Evolutionary conservation across 2,329 filamentous ascomycete species (phyloP).

Genomic region (Sporothrix inflata): DNA sequence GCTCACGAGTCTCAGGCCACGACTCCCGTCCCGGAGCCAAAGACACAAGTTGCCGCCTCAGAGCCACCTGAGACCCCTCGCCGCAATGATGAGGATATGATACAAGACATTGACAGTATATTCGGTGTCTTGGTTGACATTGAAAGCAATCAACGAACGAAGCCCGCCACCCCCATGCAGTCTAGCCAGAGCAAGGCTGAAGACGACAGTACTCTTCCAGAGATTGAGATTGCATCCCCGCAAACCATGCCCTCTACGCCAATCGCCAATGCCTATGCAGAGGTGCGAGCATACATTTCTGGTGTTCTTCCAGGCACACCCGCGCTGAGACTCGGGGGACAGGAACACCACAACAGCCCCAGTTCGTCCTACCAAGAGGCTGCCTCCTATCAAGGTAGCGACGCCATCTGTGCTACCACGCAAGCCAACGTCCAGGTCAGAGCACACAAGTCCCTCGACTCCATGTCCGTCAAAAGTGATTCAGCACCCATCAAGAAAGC

Average conservation of each 20-base stretch:
- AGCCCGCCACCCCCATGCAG: not conserved
- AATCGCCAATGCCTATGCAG: slow-evolving; percentile 31
- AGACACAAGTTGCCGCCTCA: not conserved
- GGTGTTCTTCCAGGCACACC: slow-evolving; percentile 14
- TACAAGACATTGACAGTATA: slow-evolving; percentile 30
- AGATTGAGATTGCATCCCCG: not conserved
- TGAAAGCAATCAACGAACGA: slow-evolving; percentile 12
- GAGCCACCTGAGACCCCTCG: not conserved
- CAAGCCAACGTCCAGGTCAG: not conserved
- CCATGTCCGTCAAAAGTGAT: slow-evolving; percentile 34
- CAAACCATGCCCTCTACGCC: slow-evolving; percentile 30
- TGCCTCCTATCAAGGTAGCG: not conserved
- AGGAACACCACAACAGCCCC: not conserved
- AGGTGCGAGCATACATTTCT: slow-evolving; percentile 31
- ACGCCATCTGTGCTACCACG: not conserved
- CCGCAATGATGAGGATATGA: not conserved
- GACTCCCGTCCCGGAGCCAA: not conserved
- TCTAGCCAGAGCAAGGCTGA: not conserved
- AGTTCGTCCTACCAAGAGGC: slow-evolving; percentile 29
- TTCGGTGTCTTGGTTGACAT: slow-evolving; percentile 29
- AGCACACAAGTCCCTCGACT: slow-evolving; percentile 12
- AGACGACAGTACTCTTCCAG: not conserved
- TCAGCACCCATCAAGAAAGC: slow-evolving; percentile 2
- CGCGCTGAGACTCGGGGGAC: not conserved
- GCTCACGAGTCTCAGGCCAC: not conserved